These are phyloP conservation scores for Leishmania arabica DNA, from an alignment of 208 protist species.

Conservation along the genomic window DNA sequence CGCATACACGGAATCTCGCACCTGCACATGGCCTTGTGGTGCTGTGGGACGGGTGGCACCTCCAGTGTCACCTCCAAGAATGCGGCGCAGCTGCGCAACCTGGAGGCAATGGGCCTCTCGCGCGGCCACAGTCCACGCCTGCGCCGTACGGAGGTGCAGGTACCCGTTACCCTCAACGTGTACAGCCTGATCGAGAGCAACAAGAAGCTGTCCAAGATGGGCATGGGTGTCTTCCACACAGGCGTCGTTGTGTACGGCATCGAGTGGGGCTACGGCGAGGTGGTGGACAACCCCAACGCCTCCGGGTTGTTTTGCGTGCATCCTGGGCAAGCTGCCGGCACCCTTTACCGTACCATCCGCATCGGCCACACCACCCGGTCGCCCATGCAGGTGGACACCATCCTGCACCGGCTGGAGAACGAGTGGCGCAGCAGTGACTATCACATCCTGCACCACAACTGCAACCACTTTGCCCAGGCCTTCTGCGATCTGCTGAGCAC, in stretches of 20 bases:
- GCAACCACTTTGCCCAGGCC: slow-evolving; percentile 89
- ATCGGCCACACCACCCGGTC: slow-evolving; percentile 80
- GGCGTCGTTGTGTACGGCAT: slow-evolving; percentile 91
- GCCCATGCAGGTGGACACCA: slow-evolving; percentile 85
- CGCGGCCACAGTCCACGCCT: slow-evolving; percentile 49
- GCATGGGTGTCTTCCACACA: slow-evolving; percentile 88
- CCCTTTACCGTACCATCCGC: slow-evolving; percentile 64
- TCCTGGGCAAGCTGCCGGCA: slow-evolving; percentile 69
- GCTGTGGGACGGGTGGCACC: slow-evolving; percentile 41
- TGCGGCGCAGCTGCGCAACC: slow-evolving; percentile 17
- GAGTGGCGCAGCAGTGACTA: slow-evolving; percentile 89
- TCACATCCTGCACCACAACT: slow-evolving; percentile 91
- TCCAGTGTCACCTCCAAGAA: slow-evolving; percentile 30
- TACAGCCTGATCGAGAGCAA: slow-evolving; percentile 81
- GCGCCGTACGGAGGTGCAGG: slow-evolving; percentile 32
- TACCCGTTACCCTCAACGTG: slow-evolving; percentile 79
- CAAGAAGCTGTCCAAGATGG: slow-evolving; percentile 62
- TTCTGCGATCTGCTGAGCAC: slow-evolving; percentile 85
- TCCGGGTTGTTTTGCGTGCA: slow-evolving; percentile 83
- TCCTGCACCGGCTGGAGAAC: slow-evolving; percentile 84
- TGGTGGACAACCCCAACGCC: slow-evolving; percentile 55
- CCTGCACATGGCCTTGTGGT: slow-evolving; percentile 47
- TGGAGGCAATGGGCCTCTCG: slow-evolving; percentile 35
- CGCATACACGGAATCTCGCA: not conserved
- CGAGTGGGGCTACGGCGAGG: slow-evolving; percentile 91